These are phyloP conservation scores for Yamadazyma aaseri DNA, from an alignment of 1,139 yeast genomes.

Conservation along the genomic window DNA sequence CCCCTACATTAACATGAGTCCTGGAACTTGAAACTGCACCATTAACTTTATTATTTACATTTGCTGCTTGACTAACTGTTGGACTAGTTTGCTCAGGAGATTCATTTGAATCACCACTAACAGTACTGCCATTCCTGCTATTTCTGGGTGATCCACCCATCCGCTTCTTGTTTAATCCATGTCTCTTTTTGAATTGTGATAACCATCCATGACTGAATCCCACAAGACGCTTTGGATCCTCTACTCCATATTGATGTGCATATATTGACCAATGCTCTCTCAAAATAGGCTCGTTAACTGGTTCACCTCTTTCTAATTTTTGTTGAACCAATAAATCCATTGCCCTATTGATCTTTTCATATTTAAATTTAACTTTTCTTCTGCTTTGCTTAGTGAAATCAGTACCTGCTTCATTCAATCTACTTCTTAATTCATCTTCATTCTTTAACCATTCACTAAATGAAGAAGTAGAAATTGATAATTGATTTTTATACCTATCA, in stretches of 20 bases:
- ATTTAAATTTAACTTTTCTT: conserved; percentile 52
- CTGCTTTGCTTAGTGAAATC: conserved; percentile 40
- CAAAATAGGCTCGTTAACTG: conserved; percentile 53
- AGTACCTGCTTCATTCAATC: conserved; percentile 38
- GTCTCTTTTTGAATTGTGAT: conserved; percentile 57
- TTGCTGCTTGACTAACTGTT: not conserved
- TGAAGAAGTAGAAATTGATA: conserved; percentile 56
- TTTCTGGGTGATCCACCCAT: conserved; percentile 21
- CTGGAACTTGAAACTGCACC: conserved; percentile 1
- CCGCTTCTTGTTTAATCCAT: conserved; percentile 46
- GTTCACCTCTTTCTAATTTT: conserved; percentile 42
- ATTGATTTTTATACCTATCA: conserved; percentile 45
- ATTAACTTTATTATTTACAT: not conserved
- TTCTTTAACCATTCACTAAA: conserved; percentile 61
- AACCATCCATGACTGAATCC: conserved; percentile 64
- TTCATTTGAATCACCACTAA: not conserved
- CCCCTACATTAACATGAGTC: conserved; percentile 5
- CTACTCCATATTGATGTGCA: conserved; percentile 58
- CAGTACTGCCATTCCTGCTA: conserved; percentile 5
- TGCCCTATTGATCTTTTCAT: conserved; percentile 55
- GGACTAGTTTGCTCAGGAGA: not conserved
- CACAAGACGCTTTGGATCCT: conserved; percentile 54
- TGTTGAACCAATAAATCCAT: conserved; percentile 54
- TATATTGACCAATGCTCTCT: conserved; percentile 56
- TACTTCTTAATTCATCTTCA: conserved; percentile 46